Percentiles rank a stretch among this genome's conserved stretches.
Conservation (phyloP, 495 filamentous ascomycete species). For the Lasiosphaeris hirsuta region DNA sequence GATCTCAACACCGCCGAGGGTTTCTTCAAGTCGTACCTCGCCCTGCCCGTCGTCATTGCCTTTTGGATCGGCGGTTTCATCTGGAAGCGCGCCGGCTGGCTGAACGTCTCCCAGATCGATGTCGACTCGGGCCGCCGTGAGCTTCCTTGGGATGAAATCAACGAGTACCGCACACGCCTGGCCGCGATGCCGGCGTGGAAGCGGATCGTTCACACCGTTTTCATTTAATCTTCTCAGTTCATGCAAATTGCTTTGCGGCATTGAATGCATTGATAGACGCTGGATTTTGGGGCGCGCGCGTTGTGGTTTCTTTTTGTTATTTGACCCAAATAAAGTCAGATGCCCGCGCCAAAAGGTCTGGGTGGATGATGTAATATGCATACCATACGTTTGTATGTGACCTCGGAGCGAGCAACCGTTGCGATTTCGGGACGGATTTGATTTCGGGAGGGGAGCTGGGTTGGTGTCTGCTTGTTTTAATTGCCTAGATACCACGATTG, state of each 20-base stretch:
- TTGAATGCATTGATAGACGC: background rate
- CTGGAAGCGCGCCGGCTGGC: conserved; percentile 61
- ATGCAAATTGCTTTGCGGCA: no score
- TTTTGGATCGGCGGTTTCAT: conserved; percentile 65
- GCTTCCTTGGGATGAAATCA: conserved; percentile 54
- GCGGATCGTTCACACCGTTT: conserved; percentile 41
- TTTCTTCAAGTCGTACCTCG: conserved; percentile 82
- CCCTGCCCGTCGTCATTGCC: conserved; percentile 73
- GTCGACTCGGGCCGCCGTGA: conserved; percentile 60
- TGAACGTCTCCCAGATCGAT: conserved; percentile 54
- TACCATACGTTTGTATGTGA: no score
- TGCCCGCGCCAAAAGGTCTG: no score
- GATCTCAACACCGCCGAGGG: conserved; percentile 47
- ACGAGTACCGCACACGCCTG: conserved; percentile 40
- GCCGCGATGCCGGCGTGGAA: conserved; percentile 52
- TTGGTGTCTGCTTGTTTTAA: no score
- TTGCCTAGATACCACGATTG: no score
- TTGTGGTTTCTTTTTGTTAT: background rate
- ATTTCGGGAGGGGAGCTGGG: no score
- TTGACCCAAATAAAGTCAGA: no score
- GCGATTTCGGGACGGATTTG: no score
- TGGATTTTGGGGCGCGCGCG: background rate
- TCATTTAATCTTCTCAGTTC: conserved; percentile 33
- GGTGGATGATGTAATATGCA: no score
- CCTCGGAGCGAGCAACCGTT: no score